These are phyloP conservation scores for Amanita fuliginea DNA, from an alignment of 768 basidiomycete species.

Conservation along the genomic window DNA sequence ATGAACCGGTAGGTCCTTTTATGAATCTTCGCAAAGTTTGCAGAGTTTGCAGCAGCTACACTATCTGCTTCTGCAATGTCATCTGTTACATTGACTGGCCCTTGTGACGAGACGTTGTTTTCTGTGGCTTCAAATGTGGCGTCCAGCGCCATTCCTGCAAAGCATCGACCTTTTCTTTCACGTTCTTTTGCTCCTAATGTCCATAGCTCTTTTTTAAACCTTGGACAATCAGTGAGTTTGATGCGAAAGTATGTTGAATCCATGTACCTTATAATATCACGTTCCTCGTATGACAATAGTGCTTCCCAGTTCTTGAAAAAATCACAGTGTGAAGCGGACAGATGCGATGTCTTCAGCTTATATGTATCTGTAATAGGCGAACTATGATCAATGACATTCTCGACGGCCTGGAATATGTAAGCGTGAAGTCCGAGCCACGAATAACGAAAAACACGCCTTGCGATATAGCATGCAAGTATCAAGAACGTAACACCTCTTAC, in stretches of 20 bases:
- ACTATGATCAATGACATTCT: conserved; percentile 40
- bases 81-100: background rate
- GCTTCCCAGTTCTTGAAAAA: conserved; percentile 93
- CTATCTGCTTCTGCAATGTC: conserved; percentile 1
- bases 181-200: conserved; percentile 75
- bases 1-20: conserved; percentile 70
- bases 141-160: conserved; percentile 68
- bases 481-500: conserved; percentile 70
- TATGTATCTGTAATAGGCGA: conserved; percentile 61
- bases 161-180: conserved; percentile 76
- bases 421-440: background rate
- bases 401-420: conserved; percentile 45
- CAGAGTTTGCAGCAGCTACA: conserved; percentile 7
- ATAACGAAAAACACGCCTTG: conserved; percentile 35
- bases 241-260: background rate
- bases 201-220: conserved; percentile 91
- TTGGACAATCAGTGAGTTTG: conserved; percentile 8
- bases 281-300: conserved; percentile 77
- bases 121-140: conserved; percentile 18
- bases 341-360: conserved; percentile 68
- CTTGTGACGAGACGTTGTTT: background rate
- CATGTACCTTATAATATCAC: conserved; percentile 44
- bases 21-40: conserved; percentile 47
- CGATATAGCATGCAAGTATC: conserved; percentile 95
- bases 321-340: conserved; percentile 49